Evolutionary conservation across 331 rosid genomes (phyloP), one percentile per base, ranked within the genome.

Genomic region (Cydonia oblonga): DNA sequence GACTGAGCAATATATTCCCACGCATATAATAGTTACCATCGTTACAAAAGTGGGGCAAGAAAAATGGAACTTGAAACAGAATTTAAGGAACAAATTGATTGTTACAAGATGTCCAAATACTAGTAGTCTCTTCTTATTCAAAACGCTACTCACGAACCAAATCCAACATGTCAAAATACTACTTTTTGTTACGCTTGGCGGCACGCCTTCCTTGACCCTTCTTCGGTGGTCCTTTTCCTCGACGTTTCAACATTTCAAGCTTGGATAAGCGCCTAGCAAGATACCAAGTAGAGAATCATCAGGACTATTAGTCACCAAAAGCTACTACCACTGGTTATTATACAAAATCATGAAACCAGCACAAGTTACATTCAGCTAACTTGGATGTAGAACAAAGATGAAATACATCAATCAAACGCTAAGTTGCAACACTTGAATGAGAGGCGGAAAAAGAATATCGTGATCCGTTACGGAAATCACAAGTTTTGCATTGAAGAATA

Each of bases 201-300:
- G 96, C 97, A 69, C 97, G 96, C 86, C 71, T 89, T 76, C 98
- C 98, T 20, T 91, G 90, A 68, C 97, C 97, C 85, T 93, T 93
- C 92, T 91, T 89, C 22, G 97, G 96, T 32, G 97, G 87, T 75
- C 97, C 98, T 76, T 93, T 93, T 44, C 98, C 97, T 22, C 98
- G 92, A 40, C 98, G 97, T 89, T 88, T 93, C 90, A 93, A 82
- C 96, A 93, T 93, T 86, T 91, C 96, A 56, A 93, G 96, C 84
- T 84, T 93, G 13, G 92, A 82, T 78, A 87, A 79, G 33, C 98
- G 97, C 85, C 98, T 93, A 69, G 3, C 20, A 70, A 42, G 70
- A 78, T 66, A 67, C 65, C 80, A 71, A 58, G 46, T 9, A 70
- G 68, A 42, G 74, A 64, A 42, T 15, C 49, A 20, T 76, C 68